Conservation (phyloP, 768 basidiomycete genomes). For the Psilocybe cubensis region DNA sequence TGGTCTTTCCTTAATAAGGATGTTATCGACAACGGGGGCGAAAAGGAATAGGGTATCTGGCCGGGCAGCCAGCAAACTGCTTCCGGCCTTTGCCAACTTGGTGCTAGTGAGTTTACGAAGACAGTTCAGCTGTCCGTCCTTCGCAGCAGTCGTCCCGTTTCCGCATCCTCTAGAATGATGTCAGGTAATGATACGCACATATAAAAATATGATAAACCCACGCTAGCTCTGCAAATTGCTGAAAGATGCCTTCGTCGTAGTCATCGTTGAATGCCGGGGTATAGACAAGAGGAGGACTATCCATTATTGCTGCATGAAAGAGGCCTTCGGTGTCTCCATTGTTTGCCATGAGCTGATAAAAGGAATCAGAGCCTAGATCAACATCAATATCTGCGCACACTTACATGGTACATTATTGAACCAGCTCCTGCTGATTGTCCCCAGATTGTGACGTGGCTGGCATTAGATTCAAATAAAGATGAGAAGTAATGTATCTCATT, state of each 20-base stretch:
- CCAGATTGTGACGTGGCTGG: slow-evolving; percentile 45
- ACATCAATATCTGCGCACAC: slow-evolving; percentile 2
- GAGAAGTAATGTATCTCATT: not conserved
- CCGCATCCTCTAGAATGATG: not conserved
- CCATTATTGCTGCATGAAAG: slow-evolving; percentile 44
- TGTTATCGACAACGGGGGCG: slow-evolving; percentile 37
- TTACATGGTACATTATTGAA: slow-evolving; percentile 44
- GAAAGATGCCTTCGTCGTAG: slow-evolving; percentile 36
- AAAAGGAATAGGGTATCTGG: slow-evolving; percentile 37
- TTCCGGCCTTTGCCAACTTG: slow-evolving; percentile 34
- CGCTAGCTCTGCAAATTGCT: slow-evolving; percentile 36
- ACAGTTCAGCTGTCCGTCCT: slow-evolving; percentile 33
- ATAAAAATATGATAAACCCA: slow-evolving; percentile 21
- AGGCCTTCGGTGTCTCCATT: slow-evolving; percentile 29
- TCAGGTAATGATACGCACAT: slow-evolving; percentile 19
- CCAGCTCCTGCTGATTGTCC: slow-evolving; percentile 47
- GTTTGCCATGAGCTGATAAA: slow-evolving; percentile 36
- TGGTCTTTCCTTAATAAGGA: slow-evolving; percentile 35
- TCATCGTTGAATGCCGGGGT: slow-evolving; percentile 33
- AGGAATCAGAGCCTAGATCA: not conserved
- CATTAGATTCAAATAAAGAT: not conserved
- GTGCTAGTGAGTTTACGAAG: slow-evolving; percentile 29
- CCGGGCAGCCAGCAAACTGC: slow-evolving; percentile 28
- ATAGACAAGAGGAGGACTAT: slow-evolving; percentile 41
- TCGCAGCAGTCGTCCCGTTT: no score